Evolutionary conservation across 768 basidiomycete genomes (phyloP), one percentile per base, ranked within the genome.

Genomic region (Podaxis sp.): DNA sequence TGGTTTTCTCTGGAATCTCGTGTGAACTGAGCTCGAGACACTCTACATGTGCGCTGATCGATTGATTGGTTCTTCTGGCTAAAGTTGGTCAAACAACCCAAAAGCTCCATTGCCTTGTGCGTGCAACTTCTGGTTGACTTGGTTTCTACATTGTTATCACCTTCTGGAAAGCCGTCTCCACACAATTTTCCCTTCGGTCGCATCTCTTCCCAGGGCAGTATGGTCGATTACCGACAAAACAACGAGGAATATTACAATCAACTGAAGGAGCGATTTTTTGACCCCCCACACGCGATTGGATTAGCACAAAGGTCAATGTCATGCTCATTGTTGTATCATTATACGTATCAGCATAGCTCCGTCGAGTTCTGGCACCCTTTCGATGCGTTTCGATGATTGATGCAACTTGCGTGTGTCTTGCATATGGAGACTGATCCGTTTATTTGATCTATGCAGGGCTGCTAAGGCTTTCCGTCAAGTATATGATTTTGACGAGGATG

Each of bases 401-500:
- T 37, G 36, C 28, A 30, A 15, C 36, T 38, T 30, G 10, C 1
- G 3, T 48, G 4, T 6, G 20, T 22, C 28, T n/a, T 61, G 38
- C 13, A 26, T 36, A 6, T 7, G 52, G 24, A 49, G 58, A 38
- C 24, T 49, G 36, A 37, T 50, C n/a, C 20, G 4, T 12, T 24
- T 49, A 3, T n/a, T 49, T 24, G 17, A 15, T 22, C 22, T 48
- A 20, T 17, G 30, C 49, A 80, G 77, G 56, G 69, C 76, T 12
- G 78, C 77, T 8, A 63, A 56, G n/a, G 78, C 73, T 6, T 75
- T 82, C 50, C 75, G 74, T 26, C 66, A 75, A 26, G 71, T 70
- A 10, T 84, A 82, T 64, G 65, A 75, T 0, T 87, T 92, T 66
- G 76, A 86, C 58, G 82, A 83, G 49, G 79, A 84, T 30, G 68